A percentile compares a stretch with the other conserved stretches of the same genome.
These are phyloP conservation scores for Pseudopithomyces chartarum DNA, from an alignment of 2,329 filamentous ascomycete species.

Conservation along the genomic window DNA sequence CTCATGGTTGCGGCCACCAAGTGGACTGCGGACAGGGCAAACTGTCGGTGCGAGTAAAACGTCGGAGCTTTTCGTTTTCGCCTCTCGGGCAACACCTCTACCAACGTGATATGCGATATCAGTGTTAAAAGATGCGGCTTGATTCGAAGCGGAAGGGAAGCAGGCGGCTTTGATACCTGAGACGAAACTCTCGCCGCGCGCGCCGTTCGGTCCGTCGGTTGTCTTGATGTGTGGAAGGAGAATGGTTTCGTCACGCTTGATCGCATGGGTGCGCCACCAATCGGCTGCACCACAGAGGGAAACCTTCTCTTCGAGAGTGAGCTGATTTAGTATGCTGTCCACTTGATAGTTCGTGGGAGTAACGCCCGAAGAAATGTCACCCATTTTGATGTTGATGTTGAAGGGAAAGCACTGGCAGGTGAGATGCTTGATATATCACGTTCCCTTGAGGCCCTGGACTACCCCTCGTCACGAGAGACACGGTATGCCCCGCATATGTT, in stretches of 20 bases:
- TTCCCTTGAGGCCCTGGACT: no score
- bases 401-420: no score
- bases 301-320: conserved; percentile 19
- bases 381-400: no score
- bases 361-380: no score
- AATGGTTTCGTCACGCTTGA: conserved; percentile 12
- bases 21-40: conserved; percentile 20
- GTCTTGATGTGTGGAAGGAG: conserved; percentile 7
- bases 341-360: no score
- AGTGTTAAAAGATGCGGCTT: conserved; percentile 47
- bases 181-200: conserved; percentile 66
- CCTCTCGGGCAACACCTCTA: conserved; percentile 29
- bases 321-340: conserved; percentile 1
- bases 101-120: conserved; percentile 29
- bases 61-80: conserved; percentile 25
- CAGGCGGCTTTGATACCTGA: conserved; percentile 69
- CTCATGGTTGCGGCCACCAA: conserved; percentile 17
- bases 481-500: no score
- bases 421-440: no score
- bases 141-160: conserved; percentile 73
- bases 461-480: no score
- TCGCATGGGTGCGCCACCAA: conserved; percentile 16
- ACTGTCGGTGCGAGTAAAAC: conserved; percentile 28
- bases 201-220: conserved; percentile 69
- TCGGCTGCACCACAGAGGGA: conserved; percentile 14